Conservation (phyloP, 164 flowering plant genomes). For the Malania oleifera region DNA sequence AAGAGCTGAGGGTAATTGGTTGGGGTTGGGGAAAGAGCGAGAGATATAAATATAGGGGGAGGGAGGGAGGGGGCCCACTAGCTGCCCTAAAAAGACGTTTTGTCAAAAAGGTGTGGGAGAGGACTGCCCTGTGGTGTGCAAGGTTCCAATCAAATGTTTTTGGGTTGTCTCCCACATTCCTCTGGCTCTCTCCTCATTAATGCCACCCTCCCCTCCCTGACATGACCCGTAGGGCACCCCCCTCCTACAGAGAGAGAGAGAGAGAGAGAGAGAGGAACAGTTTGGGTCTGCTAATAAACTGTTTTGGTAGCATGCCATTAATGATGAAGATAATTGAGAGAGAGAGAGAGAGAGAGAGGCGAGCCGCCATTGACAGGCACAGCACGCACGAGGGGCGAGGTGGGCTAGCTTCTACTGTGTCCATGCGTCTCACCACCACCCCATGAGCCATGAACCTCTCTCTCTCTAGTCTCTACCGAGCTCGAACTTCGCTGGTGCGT, state of each 20-base stretch:
- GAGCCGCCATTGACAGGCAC: constrained; percentile 47
- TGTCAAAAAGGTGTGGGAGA: background rate
- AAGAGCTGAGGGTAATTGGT: too few relatives aligned
- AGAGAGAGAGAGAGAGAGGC: constrained; percentile 7
- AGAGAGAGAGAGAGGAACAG: background rate
- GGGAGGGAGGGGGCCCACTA: background rate
- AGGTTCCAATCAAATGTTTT: too few relatives aligned
- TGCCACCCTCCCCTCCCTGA: too few relatives aligned
- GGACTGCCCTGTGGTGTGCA: background rate
- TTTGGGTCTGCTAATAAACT: constrained; percentile 1
- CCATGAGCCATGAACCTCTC: too few relatives aligned
- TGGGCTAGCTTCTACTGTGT: too few relatives aligned
- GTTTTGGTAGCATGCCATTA: constrained; percentile 48
- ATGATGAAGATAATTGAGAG: constrained; percentile 46
- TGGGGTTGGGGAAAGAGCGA: background rate
- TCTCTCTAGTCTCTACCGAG: background rate
- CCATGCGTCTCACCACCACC: constrained; percentile 28
- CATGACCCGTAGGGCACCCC: too few relatives aligned
- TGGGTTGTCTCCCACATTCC: constrained; percentile 61
- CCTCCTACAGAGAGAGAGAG: constrained; percentile 1
- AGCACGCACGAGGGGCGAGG: constrained; percentile 53
- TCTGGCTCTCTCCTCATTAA: too few relatives aligned
- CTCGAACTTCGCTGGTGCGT: too few relatives aligned
- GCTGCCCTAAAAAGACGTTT: too few relatives aligned
- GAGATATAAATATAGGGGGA: background rate